Evolutionary conservation across 306 rosid genomes (phyloP).

Genomic region (Vigna mungo): DNA sequence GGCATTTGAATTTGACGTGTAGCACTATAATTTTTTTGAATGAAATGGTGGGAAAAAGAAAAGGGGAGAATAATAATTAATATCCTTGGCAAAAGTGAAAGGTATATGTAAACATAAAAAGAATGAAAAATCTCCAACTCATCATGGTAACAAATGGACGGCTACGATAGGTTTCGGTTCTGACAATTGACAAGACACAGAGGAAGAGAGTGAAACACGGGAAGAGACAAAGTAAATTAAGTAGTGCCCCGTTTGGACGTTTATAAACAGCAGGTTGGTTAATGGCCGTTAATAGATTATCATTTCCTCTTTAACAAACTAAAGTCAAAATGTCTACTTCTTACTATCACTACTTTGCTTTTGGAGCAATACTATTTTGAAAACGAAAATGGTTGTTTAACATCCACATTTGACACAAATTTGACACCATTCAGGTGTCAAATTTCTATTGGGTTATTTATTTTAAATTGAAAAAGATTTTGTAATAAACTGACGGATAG

Average conservation of each 20-base stretch:
- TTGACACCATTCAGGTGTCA: no score
- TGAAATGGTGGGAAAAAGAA: constrained; percentile 7
- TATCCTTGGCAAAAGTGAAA: constrained; percentile 48
- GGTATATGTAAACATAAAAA: constrained; percentile 47
- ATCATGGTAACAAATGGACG: constrained; percentile 41
- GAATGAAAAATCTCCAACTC: constrained; percentile 37
- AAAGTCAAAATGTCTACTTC: constrained; percentile 35
- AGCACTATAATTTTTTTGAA: background rate
- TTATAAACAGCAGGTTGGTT: constrained; percentile 59
- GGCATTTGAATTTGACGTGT: constrained; percentile 37
- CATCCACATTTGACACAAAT: no score
- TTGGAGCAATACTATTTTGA: background rate
- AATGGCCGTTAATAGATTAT: constrained; percentile 57
- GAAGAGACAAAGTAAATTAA: constrained; percentile 3
- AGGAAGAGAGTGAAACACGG: background rate
- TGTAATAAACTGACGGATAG: no score
- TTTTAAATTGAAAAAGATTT: no score
- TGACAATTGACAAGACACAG: constrained; percentile 3
- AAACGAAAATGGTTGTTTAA: no score
- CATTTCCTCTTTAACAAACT: constrained; percentile 27
- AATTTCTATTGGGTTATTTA: no score
- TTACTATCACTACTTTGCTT: constrained; percentile 3
- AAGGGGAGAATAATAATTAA: background rate
- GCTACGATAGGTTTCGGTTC: constrained; percentile 39
- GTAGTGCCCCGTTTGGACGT: constrained; percentile 42